These are phyloP conservation scores for Berberis thunbergii DNA, from an alignment of 164 flowering plant species.

Conservation along the genomic window DNA sequence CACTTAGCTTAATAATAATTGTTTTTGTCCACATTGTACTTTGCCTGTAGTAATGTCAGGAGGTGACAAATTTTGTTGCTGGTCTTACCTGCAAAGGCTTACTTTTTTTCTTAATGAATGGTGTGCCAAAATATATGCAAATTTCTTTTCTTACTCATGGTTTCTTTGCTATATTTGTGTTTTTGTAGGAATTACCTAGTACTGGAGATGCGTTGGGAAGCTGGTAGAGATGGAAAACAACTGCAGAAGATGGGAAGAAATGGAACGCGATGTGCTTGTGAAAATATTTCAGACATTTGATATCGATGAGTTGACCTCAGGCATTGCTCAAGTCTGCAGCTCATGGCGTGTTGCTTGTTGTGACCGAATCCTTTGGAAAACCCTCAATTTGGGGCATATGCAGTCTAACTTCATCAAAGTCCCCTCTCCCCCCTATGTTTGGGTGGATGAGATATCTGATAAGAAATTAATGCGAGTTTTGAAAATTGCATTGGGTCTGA, in stretches of 20 bases:
- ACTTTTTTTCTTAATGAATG: too few species aligned
- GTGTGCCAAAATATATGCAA: too few species aligned
- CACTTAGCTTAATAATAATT: too few species aligned
- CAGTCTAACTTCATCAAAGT: background rate
- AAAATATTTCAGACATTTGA: background rate
- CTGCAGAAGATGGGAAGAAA: background rate
- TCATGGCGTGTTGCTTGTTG: background rate
- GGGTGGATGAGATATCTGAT: background rate
- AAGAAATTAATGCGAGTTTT: background rate
- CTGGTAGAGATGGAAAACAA: background rate
- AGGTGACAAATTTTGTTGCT: too few species aligned
- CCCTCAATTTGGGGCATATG: background rate
- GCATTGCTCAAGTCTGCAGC: background rate
- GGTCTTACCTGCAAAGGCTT: too few species aligned
- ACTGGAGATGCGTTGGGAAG: background rate
- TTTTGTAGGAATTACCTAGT: background rate
- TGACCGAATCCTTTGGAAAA: background rate
- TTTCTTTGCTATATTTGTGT: background rate
- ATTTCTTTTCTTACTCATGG: too few species aligned
- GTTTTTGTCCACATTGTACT: too few species aligned
- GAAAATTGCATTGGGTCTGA: background rate
- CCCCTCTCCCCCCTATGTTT: background rate
- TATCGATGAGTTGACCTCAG: background rate
- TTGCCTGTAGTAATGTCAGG: too few species aligned
- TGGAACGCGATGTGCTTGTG: background rate